These are phyloP conservation scores for Neofusicoccum laricinum DNA, from an alignment of 2,329 filamentous ascomycete species.

Conservation along the genomic window DNA sequence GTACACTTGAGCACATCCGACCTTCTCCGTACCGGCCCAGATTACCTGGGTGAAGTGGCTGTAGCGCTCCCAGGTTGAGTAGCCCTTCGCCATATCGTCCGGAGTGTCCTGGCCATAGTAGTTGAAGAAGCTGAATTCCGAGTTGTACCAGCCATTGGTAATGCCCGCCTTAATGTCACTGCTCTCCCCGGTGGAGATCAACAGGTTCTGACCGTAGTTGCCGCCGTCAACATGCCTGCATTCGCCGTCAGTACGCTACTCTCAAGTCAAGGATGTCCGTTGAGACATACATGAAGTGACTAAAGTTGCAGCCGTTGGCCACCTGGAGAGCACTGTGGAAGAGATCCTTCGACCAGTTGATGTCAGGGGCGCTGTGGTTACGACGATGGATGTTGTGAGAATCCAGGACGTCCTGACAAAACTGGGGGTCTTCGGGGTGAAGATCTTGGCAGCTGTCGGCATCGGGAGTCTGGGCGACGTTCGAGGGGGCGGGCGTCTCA, in stretches of 20 bases:
- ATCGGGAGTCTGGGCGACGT: neutral
- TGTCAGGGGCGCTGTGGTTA: constrained; percentile 5
- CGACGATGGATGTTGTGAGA: constrained; percentile 3
- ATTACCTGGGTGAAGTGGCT: constrained; percentile 5
- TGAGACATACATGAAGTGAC: neutral
- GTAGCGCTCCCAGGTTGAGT: neutral
- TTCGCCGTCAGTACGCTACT: neutral
- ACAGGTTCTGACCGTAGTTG: constrained; percentile 5
- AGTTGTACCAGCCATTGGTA: constrained; percentile 4
- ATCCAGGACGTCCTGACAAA: neutral
- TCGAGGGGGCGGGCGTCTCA: neutral
- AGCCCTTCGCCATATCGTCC: neutral
- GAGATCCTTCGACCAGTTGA: neutral
- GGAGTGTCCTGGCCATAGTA: neutral
- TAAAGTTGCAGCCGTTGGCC: neutral
- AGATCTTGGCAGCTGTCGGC: neutral
- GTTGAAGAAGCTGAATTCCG: neutral
- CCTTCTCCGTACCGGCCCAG: neutral
- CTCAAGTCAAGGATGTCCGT: neutral
- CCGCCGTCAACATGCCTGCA: neutral
- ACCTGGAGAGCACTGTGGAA: neutral
- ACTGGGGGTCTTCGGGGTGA: neutral
- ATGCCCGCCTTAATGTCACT: neutral
- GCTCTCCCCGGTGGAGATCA: neutral
- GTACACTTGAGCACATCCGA: neutral